Evolutionary conservation across 345 rosid genomes (phyloP), one percentile per base, ranked within the genome.

Genomic region (Acer yangbiense): DNA sequence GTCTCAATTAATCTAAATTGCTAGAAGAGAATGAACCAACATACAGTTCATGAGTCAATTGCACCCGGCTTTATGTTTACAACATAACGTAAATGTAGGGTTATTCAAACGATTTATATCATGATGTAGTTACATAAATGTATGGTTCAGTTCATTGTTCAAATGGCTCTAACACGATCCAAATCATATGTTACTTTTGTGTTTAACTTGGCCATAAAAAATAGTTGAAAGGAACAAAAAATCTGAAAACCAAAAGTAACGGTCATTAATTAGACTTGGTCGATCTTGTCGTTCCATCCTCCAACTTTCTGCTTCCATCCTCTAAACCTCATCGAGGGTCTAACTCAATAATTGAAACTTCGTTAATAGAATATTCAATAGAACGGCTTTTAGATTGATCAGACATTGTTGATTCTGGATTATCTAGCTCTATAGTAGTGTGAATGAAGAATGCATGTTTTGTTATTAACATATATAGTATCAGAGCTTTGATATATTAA

Each of bases 381-480:
- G 0, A 9, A 3, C 23, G 27, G 25, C 54, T 39, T 20, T n/a
- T n/a, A 0, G 76, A 3, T 7, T 16, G 27, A 2, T 20, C 23
- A 10, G 44, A 20, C 6, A 25, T 55, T 0, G 79, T 48, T 16
- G 75, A 78, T 46, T 61, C 46, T 63, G 44, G 12, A 55, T 8
- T 29, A 67, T 64, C 72, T 14, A 74, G 71, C 71, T 52, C 76
- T 1, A 55, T n/a, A 7, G 77, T 68, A 43, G 9, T 73, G 29
- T 83, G 80, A 76, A 67, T 12, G 64, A 64, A 72, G 58, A 87
- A 89, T 1, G 88, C 88, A 0, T 93, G 93, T 60, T 66, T 29
- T 0, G 83, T 78, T 7, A 32, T 32, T 32, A 32, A 32, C 35
- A 3, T 27, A 27, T 27, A 27, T 32, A 32, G 4, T 32, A 32